Base-by-base conservation (phyloP, 805 yeast species). In the Candida michaelii region DNA sequence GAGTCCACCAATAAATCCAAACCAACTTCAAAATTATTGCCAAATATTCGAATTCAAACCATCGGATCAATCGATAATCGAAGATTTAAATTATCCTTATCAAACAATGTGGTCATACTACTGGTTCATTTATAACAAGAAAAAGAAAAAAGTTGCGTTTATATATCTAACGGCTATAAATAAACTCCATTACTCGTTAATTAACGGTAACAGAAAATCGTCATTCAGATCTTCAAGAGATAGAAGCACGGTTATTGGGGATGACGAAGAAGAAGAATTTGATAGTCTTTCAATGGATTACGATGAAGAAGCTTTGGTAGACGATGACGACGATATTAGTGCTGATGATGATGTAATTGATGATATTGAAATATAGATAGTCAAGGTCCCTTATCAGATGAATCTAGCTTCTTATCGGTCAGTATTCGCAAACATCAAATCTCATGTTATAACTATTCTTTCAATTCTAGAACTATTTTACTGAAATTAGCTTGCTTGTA, bases 81-180 rank as follows among this genome's bases (percentile, higher is more conserved):
- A 83, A 54, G 93, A 85, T 44, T 52, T 70, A 41, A 66, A 66
- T 38, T 64, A 66, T 45, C 76, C 76, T 1, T 68, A 68, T 47
- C 74, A 70, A 51, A 66, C 74, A 2, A 62, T 70, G 69, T 87
- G 93, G 93, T 79, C 85, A 17, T 69, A 83, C 58, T 87, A 88
- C 76, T 91, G 95, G 84, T 93, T 93, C 61, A 80, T 91, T 34
- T 89, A 85, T 66, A 93, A 89, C 67, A 91, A 89, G 65, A 85
- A 87, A 56, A 79, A 85, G 66, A 91, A 91, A 66, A 78, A 98
- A 49, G 98, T 93, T 2, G 89, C 95, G 1, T 91, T 85, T 60
- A 60, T 93, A 13, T 86, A 87, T 53, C 66, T 93, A 48, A 81
- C 80, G 3, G 76, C 73, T 1, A 63, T 70, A 42, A 70, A 70